Percentiles rank a stretch among this genome's conserved stretches.
These are phyloP conservation scores for Lanmaoa rubissima DNA, from an alignment of 768 basidiomycete genomes.

Conservation along the genomic window DNA sequence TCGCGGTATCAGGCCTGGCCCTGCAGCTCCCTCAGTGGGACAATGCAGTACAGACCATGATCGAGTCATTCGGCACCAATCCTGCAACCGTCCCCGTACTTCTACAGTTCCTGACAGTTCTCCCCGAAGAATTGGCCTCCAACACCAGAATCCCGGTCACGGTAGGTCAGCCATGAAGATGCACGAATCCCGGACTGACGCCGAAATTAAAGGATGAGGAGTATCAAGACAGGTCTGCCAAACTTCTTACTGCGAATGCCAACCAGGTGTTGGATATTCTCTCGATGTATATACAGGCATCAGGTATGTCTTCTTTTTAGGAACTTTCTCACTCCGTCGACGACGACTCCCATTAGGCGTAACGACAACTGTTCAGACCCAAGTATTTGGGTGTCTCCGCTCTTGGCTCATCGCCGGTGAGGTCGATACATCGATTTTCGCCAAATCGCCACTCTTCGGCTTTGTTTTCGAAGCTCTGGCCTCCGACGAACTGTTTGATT, in stretches of 20 bases:
- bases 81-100: conserved; percentile 80
- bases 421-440: conserved; percentile 59
- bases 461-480: conserved; percentile 82
- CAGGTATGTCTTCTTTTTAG: conserved; percentile 51
- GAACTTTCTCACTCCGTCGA: not conserved
- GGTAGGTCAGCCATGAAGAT: conserved; percentile 47
- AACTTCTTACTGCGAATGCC: conserved; percentile 67
- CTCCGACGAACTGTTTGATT: conserved; percentile 87
- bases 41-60: conserved; percentile 75
- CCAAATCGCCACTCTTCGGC: conserved; percentile 74
- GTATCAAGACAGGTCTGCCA: conserved; percentile 56
- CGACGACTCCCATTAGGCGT: conserved; percentile 61
- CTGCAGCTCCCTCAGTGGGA: conserved; percentile 87
- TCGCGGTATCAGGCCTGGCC: conserved; percentile 88
- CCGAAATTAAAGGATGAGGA: conserved; percentile 61
- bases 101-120: conserved; percentile 83
- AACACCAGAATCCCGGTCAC: conserved; percentile 88
- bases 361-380: conserved; percentile 70
- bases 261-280: conserved; percentile 74
- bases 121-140: conserved; percentile 84
- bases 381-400: conserved; percentile 81
- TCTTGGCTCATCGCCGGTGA: conserved; percentile 91
- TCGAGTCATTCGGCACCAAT: conserved; percentile 81
- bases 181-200: conserved; percentile 10
- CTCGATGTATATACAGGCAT: conserved; percentile 83